A percentile compares a stretch with the other conserved stretches of the same genome.
These are phyloP conservation scores for Apiospora marii DNA, from an alignment of 2,329 filamentous ascomycete genomes.

Conservation along the genomic window DNA sequence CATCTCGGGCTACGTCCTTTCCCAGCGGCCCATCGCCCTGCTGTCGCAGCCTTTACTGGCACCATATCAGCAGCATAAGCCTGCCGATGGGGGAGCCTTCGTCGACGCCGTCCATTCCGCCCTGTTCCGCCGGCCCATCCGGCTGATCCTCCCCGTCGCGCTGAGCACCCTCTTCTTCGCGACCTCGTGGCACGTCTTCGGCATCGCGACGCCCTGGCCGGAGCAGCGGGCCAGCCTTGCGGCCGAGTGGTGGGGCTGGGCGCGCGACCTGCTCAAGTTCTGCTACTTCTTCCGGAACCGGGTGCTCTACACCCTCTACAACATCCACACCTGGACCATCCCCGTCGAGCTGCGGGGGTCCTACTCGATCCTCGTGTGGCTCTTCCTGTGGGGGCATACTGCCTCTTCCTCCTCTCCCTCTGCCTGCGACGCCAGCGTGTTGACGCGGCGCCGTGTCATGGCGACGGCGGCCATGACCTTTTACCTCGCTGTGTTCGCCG, in stretches of 20 bases:
- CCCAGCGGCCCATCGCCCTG: background rate
- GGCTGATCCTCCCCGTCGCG: conserved; percentile 9
- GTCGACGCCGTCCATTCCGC: conserved; percentile 16
- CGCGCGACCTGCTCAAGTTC: conserved; percentile 24
- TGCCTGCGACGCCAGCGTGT: background rate
- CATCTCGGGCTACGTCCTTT: conserved; percentile 17
- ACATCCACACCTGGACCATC: conserved; percentile 30
- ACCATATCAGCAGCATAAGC: background rate
- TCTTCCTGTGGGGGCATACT: conserved; percentile 19
- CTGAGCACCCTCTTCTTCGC: conserved; percentile 11
- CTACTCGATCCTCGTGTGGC: conserved; percentile 27
- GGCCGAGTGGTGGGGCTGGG: conserved; percentile 15
- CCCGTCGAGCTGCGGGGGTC: conserved; percentile 29
- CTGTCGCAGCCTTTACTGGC: background rate
- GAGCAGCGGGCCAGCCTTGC: background rate
- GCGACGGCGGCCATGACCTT: background rate
- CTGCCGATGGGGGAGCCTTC: background rate
- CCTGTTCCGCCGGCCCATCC: background rate
- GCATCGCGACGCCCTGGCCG: conserved; percentile 16
- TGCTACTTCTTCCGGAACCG: conserved; percentile 27
- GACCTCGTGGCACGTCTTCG: background rate
- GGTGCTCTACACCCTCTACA: conserved; percentile 27
- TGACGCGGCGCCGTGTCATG: background rate
- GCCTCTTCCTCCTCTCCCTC: background rate
- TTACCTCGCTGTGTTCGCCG: background rate